Conservation (phyloP, 345 rosid species). For the Eucalyptus guilfoylei region DNA sequence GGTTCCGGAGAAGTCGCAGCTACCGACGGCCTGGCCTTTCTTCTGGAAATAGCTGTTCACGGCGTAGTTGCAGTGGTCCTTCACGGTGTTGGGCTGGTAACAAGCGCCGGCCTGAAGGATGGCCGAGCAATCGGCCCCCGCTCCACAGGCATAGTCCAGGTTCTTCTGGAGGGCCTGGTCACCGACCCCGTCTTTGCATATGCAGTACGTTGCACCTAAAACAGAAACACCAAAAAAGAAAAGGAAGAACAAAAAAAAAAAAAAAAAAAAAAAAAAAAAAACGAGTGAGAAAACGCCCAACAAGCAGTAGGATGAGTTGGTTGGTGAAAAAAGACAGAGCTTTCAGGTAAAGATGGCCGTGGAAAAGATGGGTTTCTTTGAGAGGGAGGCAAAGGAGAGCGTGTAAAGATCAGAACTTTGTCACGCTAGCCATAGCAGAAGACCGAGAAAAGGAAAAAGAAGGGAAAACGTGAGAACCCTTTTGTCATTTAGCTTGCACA, state of each 20-base stretch:
- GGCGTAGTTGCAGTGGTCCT: slow-evolving; percentile 84
- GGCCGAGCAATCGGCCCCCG: slow-evolving; percentile 53
- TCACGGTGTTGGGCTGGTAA: slow-evolving; percentile 69
- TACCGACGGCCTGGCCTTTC: slow-evolving; percentile 36
- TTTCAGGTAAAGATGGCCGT: not conserved
- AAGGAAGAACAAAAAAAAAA: no score
- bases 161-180: slow-evolving; percentile 45
- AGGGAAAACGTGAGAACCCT: not conserved
- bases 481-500: not conserved
- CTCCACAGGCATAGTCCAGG: slow-evolving; percentile 83
- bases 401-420: not conserved
- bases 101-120: slow-evolving; percentile 60
- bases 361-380: not conserved
- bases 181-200: slow-evolving; percentile 56
- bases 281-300: not conserved
- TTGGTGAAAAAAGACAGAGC: not conserved
- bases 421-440: not conserved
- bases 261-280: not conserved
- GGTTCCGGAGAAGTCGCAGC: slow-evolving; percentile 68
- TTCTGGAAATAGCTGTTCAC: slow-evolving; percentile 79
- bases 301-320: not conserved
- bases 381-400: not conserved
- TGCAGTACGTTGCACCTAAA: slow-evolving; percentile 48
- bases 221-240: not conserved
- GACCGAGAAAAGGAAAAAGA: not conserved